A percentile compares a stretch with the other conserved stretches of the same genome.
These are phyloP conservation scores for Pleurotus salmoneostramineus DNA, from an alignment of 768 basidiomycete genomes.

Conservation along the genomic window DNA sequence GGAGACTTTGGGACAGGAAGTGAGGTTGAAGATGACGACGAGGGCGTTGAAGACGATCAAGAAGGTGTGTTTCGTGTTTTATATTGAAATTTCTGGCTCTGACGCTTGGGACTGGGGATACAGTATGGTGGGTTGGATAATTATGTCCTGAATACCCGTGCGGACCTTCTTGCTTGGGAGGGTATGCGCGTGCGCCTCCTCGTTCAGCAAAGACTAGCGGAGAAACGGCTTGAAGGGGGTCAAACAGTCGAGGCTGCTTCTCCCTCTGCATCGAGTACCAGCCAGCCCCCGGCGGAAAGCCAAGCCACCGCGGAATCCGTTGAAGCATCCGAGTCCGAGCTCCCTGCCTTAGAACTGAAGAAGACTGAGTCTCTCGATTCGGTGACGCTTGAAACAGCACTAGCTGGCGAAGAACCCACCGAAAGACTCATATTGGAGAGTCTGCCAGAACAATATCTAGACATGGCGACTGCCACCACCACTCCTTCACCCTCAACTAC, in stretches of 20 bases:
- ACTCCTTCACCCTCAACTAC: no score
- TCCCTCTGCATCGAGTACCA: neutral
- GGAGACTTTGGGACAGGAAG: constrained; percentile 50
- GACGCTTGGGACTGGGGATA: no score
- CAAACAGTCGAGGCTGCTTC: neutral
- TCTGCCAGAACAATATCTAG: no score
- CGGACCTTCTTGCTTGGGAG: constrained; percentile 32
- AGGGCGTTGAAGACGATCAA: constrained; percentile 78
- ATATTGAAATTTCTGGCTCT: neutral
- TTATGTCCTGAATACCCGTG: constrained; percentile 52
- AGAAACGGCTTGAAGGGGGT: constrained; percentile 3
- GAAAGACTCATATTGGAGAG: no score
- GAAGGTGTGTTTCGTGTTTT: constrained; percentile 48
- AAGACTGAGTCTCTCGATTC: no score
- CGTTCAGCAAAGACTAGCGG: constrained; percentile 19
- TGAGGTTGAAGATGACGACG: constrained; percentile 72
- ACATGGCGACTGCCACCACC: no score
- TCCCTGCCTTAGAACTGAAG: no score
- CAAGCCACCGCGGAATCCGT: neutral
- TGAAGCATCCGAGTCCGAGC: no score
- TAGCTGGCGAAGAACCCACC: no score
- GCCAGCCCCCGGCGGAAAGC: neutral
- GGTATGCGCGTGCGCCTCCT: constrained; percentile 47
- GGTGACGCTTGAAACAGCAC: no score
- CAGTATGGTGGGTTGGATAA: constrained; percentile 72